phyloP scores from a whole-genome alignment of 108 stramenopile genomes.

The Bacterosira constricta region DNA sequence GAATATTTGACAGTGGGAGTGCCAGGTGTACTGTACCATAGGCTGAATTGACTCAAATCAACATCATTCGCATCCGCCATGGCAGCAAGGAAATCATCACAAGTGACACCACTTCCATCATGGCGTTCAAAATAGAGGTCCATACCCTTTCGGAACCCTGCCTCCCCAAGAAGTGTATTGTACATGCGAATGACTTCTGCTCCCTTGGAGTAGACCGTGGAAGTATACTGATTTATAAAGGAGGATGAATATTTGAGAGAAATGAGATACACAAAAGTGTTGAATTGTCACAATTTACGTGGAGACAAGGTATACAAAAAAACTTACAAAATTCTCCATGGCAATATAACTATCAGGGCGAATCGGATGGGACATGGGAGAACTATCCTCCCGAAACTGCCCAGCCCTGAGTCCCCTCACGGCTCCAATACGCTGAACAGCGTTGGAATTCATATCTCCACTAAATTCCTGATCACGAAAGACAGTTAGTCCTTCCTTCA shows the following conservation, averaged over 20 bases:
- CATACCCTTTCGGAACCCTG: conserved; percentile 66
- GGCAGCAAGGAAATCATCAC: conserved; percentile 78
- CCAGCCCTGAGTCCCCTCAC: conserved; percentile 49
- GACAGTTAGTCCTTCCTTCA: conserved; percentile 86
- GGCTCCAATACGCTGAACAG: conserved; percentile 69
- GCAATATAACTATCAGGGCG: conserved; percentile 73
- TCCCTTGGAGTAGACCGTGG: conserved; percentile 71
- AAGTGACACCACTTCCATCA: conserved; percentile 80
- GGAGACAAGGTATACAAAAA: not conserved
- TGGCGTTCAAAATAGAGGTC: conserved; percentile 66
- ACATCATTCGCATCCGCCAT: conserved; percentile 74
- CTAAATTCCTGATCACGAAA: conserved; percentile 80
- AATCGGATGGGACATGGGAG: conserved; percentile 84
- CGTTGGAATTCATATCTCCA: conserved; percentile 50
- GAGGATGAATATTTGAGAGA: conserved; percentile 59
- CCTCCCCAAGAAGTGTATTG: conserved; percentile 61
- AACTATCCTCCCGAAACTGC: conserved; percentile 52
- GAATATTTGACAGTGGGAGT: conserved; percentile 62
- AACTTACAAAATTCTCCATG: conserved; percentile 87
- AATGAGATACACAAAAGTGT: conserved; percentile 23
- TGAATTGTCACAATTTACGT: not conserved
- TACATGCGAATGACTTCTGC: conserved; percentile 83
- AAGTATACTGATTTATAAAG: conserved; percentile 47
- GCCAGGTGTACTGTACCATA: conserved; percentile 78
- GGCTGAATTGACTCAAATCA: conserved; percentile 53